phyloP scores from a whole-genome alignment of 768 basidiomycete genomes.

The Rhizopogon salebrosus region DNA sequence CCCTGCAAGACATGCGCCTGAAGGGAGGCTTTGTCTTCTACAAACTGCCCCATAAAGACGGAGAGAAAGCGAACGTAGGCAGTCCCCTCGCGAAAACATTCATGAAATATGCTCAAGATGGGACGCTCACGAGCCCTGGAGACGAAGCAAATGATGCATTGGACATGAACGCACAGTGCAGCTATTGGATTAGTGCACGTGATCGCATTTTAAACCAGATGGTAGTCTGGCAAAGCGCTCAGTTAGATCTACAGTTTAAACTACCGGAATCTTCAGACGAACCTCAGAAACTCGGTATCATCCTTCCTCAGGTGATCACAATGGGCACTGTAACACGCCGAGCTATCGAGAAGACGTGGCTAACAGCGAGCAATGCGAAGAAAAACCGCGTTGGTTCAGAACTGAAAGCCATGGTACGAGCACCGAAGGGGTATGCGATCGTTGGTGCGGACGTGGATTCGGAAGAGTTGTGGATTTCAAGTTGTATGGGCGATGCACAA shows the following conservation, averaged over 20 bases:
- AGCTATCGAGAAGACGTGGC: slow-evolving; percentile 97
- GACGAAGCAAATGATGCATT: slow-evolving; percentile 80
- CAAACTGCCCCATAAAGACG: slow-evolving; percentile 95
- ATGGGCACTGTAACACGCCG: slow-evolving; percentile 99
- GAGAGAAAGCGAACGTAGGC: slow-evolving; percentile 93
- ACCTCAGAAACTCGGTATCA: slow-evolving; percentile 74
- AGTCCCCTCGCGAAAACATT: slow-evolving; percentile 87
- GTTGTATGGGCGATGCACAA: slow-evolving; percentile 97
- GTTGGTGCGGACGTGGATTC: slow-evolving; percentile 99
- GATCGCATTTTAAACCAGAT: slow-evolving; percentile 91
- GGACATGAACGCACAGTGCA: slow-evolving; percentile 90
- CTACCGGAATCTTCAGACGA: slow-evolving; percentile 11
- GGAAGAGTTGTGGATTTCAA: slow-evolving; percentile 98
- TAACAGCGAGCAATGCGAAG: slow-evolving; percentile 98
- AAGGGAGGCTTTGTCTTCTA: slow-evolving; percentile 64
- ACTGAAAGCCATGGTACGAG: slow-evolving; percentile 95
- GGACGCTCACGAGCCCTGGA: slow-evolving; percentile 78
- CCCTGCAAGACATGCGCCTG: slow-evolving; percentile 44
- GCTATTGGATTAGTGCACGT: slow-evolving; percentile 94
- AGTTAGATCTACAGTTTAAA: slow-evolving; percentile 48
- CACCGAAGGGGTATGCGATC: slow-evolving; percentile 88
- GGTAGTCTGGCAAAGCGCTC: slow-evolving; percentile 74
- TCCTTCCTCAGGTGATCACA: slow-evolving; percentile 92
- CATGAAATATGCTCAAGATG: slow-evolving; percentile 82
- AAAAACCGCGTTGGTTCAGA: slow-evolving; percentile 97